These are phyloP conservation scores for Senecio squalidus DNA, from an alignment of 140 eudicot species.

Conservation along the genomic window DNA sequence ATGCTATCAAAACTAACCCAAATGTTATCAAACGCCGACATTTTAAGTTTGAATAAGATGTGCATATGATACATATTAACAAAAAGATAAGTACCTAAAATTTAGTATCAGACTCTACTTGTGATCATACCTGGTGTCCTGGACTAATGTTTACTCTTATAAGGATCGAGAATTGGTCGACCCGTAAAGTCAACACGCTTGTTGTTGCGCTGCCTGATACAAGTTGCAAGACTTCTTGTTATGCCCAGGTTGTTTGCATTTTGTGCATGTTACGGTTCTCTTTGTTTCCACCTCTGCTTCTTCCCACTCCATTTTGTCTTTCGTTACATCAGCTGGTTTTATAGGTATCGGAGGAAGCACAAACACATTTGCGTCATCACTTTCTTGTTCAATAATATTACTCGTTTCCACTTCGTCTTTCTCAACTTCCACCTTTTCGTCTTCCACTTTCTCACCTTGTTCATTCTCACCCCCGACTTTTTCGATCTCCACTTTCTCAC, in stretches of 20 bases:
- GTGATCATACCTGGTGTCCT: constrained; percentile 18
- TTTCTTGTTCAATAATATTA: neutral
- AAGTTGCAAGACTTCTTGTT: constrained; percentile 68
- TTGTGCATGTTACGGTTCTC: constrained; percentile 79
- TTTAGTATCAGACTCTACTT: neutral
- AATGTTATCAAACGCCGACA: constrained; percentile 17
- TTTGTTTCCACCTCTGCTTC: constrained; percentile 46
- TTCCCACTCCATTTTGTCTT: constrained; percentile 48
- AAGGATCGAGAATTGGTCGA: constrained; percentile 10
- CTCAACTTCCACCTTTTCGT: constrained; percentile 17
- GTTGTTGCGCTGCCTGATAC: constrained; percentile 22
- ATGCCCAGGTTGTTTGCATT: constrained; percentile 75
- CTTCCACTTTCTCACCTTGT: constrained; percentile 6
- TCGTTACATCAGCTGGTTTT: constrained; percentile 26
- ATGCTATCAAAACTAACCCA: constrained; percentile 10
- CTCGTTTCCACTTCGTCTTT: constrained; percentile 7
- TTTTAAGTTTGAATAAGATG: constrained; percentile 4
- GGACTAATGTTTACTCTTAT: neutral
- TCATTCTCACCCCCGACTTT: constrained; percentile 17
- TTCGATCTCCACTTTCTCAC: neutral
- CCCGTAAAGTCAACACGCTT: constrained; percentile 25
- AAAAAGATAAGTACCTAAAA: constrained; percentile 10
- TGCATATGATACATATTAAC: constrained; percentile 22
- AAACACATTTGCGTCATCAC: constrained; percentile 23
- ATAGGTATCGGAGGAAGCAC: constrained; percentile 71